Percentiles rank a stretch among this genome's conserved stretches.
Evolutionary conservation across 208 protist species (phyloP).

Genomic region (Acanthamoeba quina): DNA sequence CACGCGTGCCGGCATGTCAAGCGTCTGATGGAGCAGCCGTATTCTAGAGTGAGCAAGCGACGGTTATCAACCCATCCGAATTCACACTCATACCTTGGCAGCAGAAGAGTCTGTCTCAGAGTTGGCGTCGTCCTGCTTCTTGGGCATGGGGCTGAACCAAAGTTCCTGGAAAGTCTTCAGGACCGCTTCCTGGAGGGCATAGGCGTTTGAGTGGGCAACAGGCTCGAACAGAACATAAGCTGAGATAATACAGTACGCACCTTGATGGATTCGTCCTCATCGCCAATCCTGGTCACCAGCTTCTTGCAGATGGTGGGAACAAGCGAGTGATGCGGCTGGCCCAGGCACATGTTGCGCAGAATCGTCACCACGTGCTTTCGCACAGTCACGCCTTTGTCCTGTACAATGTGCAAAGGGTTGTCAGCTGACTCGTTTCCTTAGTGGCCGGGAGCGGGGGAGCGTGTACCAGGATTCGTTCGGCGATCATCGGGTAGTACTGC

Average conservation of each 20-base stretch:
- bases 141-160: constrained; percentile 56
- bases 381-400: constrained; percentile 72
- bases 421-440: neutral
- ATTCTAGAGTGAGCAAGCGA: neutral
- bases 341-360: constrained; percentile 65
- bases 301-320: constrained; percentile 73
- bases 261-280: constrained; percentile 58
- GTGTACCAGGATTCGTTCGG: constrained; percentile 70
- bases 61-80: neutral
- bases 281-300: constrained; percentile 28
- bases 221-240: neutral
- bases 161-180: constrained; percentile 67
- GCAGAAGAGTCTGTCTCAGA: neutral
- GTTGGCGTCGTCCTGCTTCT: constrained; percentile 17
- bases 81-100: neutral
- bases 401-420: neutral
- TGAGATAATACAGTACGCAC: neutral
- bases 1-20: constrained; percentile 24
- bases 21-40: neutral
- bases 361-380: constrained; percentile 71
- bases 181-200: constrained; percentile 14
- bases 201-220: neutral
- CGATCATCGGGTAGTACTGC: constrained; percentile 69
- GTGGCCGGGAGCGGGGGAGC: no score
- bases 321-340: constrained; percentile 33